Conservation (phyloP, 2,329 filamentous ascomycete genomes). For the Monosporascus sp. region DNA sequence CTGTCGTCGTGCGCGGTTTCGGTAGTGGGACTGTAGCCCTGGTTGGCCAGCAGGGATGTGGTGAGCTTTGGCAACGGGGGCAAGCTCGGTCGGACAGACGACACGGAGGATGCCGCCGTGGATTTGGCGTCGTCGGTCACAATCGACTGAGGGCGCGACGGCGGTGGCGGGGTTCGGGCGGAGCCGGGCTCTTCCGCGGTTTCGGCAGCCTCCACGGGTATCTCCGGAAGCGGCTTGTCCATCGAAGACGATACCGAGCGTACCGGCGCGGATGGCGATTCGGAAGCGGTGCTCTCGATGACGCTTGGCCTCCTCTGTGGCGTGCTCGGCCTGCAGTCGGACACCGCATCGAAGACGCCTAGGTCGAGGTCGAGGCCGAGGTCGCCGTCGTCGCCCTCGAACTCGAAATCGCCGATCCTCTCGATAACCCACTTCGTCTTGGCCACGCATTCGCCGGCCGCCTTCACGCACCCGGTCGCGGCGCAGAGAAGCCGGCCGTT, state of each 20-base stretch:
- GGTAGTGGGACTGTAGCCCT: constrained; percentile 45
- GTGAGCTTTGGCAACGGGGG: constrained; percentile 54
- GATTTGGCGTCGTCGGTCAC: constrained; percentile 35
- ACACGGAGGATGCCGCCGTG: constrained; percentile 39
- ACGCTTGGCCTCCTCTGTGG: constrained; percentile 31
- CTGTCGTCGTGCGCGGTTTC: constrained; percentile 42
- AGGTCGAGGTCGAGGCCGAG: constrained; percentile 56
- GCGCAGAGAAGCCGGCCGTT: constrained; percentile 70
- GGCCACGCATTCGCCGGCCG: constrained; percentile 84
- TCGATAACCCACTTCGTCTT: constrained; percentile 83
- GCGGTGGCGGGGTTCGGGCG: constrained; percentile 25
- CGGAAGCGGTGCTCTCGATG: constrained; percentile 30
- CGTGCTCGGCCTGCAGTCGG: constrained; percentile 23
- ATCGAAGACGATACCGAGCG: constrained; percentile 37
- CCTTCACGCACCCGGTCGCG: constrained; percentile 81
- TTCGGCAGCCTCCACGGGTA: constrained; percentile 41
- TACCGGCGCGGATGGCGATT: constrained; percentile 16
- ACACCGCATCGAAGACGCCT: constrained; percentile 40
- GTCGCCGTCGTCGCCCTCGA: constrained; percentile 59
- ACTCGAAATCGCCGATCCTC: constrained; percentile 84
- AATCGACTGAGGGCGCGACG: constrained; percentile 39
- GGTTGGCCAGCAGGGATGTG: constrained; percentile 41
- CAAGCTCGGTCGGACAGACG: constrained; percentile 43
- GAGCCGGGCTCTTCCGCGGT: constrained; percentile 13
- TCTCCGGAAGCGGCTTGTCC: constrained; percentile 63